phyloP scores from a whole-genome alignment of 2,329 filamentous ascomycete species.

The Akanthomyces lecanii region DNA sequence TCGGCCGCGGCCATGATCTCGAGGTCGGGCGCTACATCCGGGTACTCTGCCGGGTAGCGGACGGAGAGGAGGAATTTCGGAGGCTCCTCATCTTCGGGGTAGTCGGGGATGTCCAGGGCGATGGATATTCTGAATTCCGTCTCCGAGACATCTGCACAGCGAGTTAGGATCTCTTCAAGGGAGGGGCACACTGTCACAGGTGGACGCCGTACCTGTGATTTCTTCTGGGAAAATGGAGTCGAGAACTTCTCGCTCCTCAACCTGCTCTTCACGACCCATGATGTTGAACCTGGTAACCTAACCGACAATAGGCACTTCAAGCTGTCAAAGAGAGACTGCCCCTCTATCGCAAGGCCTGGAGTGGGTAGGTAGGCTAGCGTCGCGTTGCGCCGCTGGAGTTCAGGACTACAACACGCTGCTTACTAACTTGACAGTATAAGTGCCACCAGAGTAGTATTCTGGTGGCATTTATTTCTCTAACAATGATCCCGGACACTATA shows the following conservation, averaged over 20 bases:
- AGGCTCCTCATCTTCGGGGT: conserved; percentile 59
- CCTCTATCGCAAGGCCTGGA: conserved; percentile 1
- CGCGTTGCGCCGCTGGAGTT: background rate
- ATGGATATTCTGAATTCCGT: conserved; percentile 84
- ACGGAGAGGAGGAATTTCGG: conserved; percentile 78
- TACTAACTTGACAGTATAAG: background rate
- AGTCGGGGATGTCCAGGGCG: conserved; percentile 70
- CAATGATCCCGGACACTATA: no score
- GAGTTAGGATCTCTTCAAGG: conserved; percentile 1
- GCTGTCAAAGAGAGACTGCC: background rate
- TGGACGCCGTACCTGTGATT: conserved; percentile 66
- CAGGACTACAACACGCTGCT: background rate
- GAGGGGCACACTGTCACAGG: background rate
- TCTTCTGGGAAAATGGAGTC: conserved; percentile 98
- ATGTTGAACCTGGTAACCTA: background rate
- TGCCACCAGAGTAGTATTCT: background rate
- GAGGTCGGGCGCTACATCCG: conserved; percentile 78
- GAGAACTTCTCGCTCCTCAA: conserved; percentile 94
- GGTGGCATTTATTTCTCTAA: background rate
- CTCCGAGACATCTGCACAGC: conserved; percentile 74
- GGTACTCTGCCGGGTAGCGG: conserved; percentile 84
- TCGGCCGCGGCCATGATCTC: conserved; percentile 74
- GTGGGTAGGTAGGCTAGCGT: background rate
- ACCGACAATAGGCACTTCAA: background rate
- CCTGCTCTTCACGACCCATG: conserved; percentile 80